Conservation (phyloP, 257 asterid genomes). For the Euphrasia confusa region DNA sequence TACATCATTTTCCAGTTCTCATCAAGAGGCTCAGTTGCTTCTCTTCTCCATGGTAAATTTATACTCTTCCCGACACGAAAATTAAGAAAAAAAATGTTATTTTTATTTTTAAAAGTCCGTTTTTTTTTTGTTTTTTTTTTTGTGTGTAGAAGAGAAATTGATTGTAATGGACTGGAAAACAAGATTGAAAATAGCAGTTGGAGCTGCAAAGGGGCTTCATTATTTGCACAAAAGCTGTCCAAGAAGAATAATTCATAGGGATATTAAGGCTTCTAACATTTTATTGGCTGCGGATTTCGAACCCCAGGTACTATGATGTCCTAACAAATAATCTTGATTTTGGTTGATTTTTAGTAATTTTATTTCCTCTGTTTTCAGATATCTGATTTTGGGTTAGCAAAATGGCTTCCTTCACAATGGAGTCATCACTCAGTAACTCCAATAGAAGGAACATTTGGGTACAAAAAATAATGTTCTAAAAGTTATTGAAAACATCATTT, state of each 20-base stretch:
- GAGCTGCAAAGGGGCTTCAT: slow-evolving; percentile 79
- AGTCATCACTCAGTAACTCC: slow-evolving; percentile 90
- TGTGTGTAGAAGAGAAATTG: slow-evolving; percentile 50
- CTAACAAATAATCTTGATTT: neutral
- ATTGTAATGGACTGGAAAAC: slow-evolving; percentile 76
- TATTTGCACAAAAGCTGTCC: slow-evolving; percentile 88
- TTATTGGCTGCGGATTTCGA: slow-evolving; percentile 66
- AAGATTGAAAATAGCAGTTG: slow-evolving; percentile 79
- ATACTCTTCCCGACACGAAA: neutral
- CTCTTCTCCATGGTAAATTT: slow-evolving; percentile 70
- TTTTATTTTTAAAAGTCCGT: too few relatives aligned
- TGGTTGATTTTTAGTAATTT: neutral
- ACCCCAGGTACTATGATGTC: slow-evolving; percentile 56
- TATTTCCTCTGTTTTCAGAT: slow-evolving; percentile 39
- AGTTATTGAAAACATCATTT: neutral
- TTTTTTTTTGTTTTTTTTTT: neutral
- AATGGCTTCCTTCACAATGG: slow-evolving; percentile 99
- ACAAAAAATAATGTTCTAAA: slow-evolving; percentile 2
- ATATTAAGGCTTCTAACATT: slow-evolving; percentile 78
- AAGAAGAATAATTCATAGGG: slow-evolving; percentile 88
- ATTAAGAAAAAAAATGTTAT: too few relatives aligned
- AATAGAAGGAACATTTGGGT: slow-evolving; percentile 98
- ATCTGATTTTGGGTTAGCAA: slow-evolving; percentile 92
- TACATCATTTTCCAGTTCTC: slow-evolving; percentile 89
- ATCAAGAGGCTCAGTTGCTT: slow-evolving; percentile 82